Base-by-base conservation (phyloP, 148 eudicot species). In the Persicaria maculosa region DNA sequence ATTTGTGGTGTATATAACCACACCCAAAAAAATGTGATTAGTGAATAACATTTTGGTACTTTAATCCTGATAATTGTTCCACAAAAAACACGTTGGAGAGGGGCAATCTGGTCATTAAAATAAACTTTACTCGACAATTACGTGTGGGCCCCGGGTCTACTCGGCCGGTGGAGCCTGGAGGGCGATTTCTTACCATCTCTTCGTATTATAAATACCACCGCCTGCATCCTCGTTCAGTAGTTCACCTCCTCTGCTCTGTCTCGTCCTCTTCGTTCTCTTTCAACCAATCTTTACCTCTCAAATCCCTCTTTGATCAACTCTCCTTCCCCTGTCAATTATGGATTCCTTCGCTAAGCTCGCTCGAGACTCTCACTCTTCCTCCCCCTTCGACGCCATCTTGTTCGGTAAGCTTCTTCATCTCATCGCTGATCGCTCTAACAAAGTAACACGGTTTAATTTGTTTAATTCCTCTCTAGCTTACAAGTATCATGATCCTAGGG, bases 351-450 rank as follows among this genome's bases (percentile, higher is more conserved):
- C 81, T 52, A 75, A 85, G 47, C 70, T 83, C 7, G 78, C 84
- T 71, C 77, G 80, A 7, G 78, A 81, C 75, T 80, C 87, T 15
- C 52, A 2, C 40, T 25, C 87, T 8, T 57, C 74, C n/a, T 87
- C 94, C 17, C 87, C 88, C 44, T 87, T 86, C 53, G 90, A 88
- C 70, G 83, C 84, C 79, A 76, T 90, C 57, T 61, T 90, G 72
- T 88, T 90, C 74, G 94, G 93, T 89, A 87, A 43, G 47, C 50
- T 10, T n/a, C 8, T n/a, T 4, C 16, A 10, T 14, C 71, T 68
- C 25, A n/a, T 54, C 44, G 15, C 11, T 12, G 10, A 15, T 43
- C 12, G 8, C 5, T 68, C 14, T 0, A 9, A 6, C 22, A 20
- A 20, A 20, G 22, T 20, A 20, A 20, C 9, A 43, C 45, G 73